Base-by-base conservation (phyloP, 495 filamentous ascomycete genomes). In the Penicillium simplicissimum region DNA sequence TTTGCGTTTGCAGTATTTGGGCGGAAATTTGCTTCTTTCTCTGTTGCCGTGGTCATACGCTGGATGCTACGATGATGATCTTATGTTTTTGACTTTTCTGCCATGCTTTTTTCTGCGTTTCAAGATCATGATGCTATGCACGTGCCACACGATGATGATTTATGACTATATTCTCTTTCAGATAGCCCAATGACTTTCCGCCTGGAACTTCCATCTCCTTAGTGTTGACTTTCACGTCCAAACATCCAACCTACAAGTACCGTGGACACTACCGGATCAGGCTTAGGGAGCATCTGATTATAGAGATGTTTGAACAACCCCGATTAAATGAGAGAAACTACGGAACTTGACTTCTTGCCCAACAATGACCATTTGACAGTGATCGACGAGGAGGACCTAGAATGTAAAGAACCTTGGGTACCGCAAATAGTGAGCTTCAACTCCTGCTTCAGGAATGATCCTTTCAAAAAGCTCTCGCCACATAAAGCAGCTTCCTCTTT, bases 91-190 rank as follows among this genome's bases (percentile, higher is more conserved):
- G 13, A 31, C 7, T 31, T 49, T 49, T 15, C 21, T 11, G 19
- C 2, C 10, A 15, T n/a, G 23, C 8, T 49, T 31, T 31, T 25
- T 13, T 23, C 10, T 21, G 42, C 45, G n/a, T 49, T 9, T 31
- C 11, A 8, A 48, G 45, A 49, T 49, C 23, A 49, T 49, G 45
- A 49, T 49, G 23, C 10, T 49, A 49, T 31, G 45, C 13, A 25
- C 45, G 11, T 13, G 45, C 45, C 45, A 23, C n/a, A 49, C 28
- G 23, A 49, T 49, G 45, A 49, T 49, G 45, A 49, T n/a, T 49
- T 49, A 49, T 8, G 45, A 49, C 21, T 31, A 14, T 49, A 31
- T 48, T 48, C 14, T 15, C n/a, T 9, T 48, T 31, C 21, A 25
- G 23, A 48, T 48, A 48, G 23, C 13, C 31, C 45, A 48, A 48